Base-by-base conservation (phyloP, 2,329 filamentous ascomycete genomes). In the Aspergillus ibericus region DNA sequence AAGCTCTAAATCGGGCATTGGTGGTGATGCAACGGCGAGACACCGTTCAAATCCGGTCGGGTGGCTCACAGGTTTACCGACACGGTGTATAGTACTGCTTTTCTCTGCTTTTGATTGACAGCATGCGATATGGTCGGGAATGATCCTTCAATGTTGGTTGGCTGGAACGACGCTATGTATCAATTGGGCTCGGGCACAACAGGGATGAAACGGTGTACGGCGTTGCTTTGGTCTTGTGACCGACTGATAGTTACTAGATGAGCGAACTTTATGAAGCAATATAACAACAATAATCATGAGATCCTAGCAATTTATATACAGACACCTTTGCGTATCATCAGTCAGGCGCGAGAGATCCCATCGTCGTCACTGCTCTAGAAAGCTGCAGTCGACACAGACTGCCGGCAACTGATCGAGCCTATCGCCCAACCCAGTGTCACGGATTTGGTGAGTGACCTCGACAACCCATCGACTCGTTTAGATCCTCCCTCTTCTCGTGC, bases 11-110 rank as follows among this genome's bases (percentile, higher is more conserved):
- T 65, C 82, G 93, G 66, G 91, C 93, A 0, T 75, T 99, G 67
- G 87, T 93, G 79, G 85, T 98, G 15, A 77, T 99, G 77, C 91
- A 96, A 74, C 83, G 93, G 69, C 85, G 92, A 66, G 93, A 97
- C 68, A 96, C 91, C 1, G 72, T 82, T 22, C 77, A 80, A 57
- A 78, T 82, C 58, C 76, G 80, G 56, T 79, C 77, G 36, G 80
- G 79, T 51, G 80, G 80, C 4, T 78, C 76, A 15, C 80, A 80
- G 66, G 75, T 82, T 53, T 81, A 80, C 67, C 75, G 80, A 29
- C 76, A 78, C 63, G 76, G 77, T 59, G 76, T 78, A 53, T 81
- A 66, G 69, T 55, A 25, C 54, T 46, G 35, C 18, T 10, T 44
- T 47, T 49, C 49, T 55, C 13, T 55, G 27, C 46, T 54, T 50